Percentiles rank a stretch among this genome's conserved stretches.
phyloP scores from a whole-genome alignment of 2,329 filamentous ascomycete genomes.

The Ophiostoma sp. region DNA sequence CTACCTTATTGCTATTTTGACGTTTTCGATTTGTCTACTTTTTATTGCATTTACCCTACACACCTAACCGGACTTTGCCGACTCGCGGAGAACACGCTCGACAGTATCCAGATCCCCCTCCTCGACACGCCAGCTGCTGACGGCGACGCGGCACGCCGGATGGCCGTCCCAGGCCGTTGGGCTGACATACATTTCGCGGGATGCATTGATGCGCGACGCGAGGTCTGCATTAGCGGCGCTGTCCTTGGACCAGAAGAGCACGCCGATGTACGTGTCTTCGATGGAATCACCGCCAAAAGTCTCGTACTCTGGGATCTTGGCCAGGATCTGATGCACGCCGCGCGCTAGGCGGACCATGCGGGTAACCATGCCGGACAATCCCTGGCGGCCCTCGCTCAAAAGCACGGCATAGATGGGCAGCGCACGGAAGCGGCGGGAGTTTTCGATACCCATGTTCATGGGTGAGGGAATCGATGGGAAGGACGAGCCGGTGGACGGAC shows the following conservation, averaged over 20 bases:
- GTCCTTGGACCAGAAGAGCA: slow-evolving; percentile 71
- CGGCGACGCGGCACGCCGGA: slow-evolving; percentile 73
- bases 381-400: slow-evolving; percentile 64
- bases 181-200: slow-evolving; percentile 72
- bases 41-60: neutral
- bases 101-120: slow-evolving; percentile 64
- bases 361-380: slow-evolving; percentile 63
- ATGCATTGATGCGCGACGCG: slow-evolving; percentile 67
- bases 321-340: slow-evolving; percentile 59
- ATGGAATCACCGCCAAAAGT: slow-evolving; percentile 53
- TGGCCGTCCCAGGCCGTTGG: slow-evolving; percentile 71
- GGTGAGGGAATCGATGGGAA: slow-evolving; percentile 62
- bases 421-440: slow-evolving; percentile 84
- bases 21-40: neutral
- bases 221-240: slow-evolving; percentile 58
- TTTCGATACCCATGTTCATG: slow-evolving; percentile 81
- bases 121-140: slow-evolving; percentile 78
- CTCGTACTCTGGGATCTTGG: slow-evolving; percentile 57
- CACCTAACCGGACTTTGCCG: neutral
- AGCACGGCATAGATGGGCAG: slow-evolving; percentile 83
- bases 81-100: slow-evolving; percentile 49
- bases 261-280: slow-evolving; percentile 57
- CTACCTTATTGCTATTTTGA: neutral
- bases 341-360: slow-evolving; percentile 69
- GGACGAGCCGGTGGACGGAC: slow-evolving; percentile 25